Evolutionary conservation across 345 rosid genomes (phyloP).

Genomic region (Citrus hindsii): DNA sequence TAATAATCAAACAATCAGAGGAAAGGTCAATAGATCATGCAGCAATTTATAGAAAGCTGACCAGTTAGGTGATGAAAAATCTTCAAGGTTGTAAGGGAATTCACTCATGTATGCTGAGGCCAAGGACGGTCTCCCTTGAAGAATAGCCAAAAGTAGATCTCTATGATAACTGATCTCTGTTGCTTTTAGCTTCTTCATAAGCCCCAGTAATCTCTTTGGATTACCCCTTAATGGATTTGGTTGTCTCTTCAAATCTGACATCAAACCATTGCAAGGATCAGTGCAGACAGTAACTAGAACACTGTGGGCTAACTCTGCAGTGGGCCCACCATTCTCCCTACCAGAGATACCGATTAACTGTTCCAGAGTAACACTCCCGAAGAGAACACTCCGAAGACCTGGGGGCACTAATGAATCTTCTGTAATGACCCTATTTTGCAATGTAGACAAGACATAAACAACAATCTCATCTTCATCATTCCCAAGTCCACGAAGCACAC

Average conservation of each 20-base stretch:
- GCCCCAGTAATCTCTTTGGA: constrained; percentile 54
- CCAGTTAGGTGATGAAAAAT: constrained; percentile 78
- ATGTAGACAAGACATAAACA: constrained; percentile 54
- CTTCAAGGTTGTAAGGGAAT: constrained; percentile 86
- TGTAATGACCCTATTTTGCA: constrained; percentile 58
- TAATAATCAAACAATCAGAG: constrained; percentile 3
- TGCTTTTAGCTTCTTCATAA: constrained; percentile 85
- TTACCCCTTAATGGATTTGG: constrained; percentile 67
- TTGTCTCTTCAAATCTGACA: constrained; percentile 65
- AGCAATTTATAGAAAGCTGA: constrained; percentile 38
- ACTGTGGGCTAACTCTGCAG: constrained; percentile 60
- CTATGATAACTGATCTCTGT: constrained; percentile 63
- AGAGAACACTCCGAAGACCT: constrained; percentile 81
- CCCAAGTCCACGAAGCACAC: constrained; percentile 68
- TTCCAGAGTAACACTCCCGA: constrained; percentile 76
- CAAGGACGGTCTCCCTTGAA: constrained; percentile 64
- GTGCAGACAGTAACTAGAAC: constrained; percentile 73
- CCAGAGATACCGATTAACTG: constrained; percentile 65
- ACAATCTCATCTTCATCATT: constrained; percentile 67
- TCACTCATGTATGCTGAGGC: constrained; percentile 75
- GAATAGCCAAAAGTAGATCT: constrained; percentile 76
- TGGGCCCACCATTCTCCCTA: constrained; percentile 48
- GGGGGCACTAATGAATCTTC: constrained; percentile 77
- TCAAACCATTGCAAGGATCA: constrained; percentile 83
- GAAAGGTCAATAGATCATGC: constrained; percentile 1